phyloP scores from a whole-genome alignment of 2,329 filamentous ascomycete species.

The Colletotrichum plurivorum region DNA sequence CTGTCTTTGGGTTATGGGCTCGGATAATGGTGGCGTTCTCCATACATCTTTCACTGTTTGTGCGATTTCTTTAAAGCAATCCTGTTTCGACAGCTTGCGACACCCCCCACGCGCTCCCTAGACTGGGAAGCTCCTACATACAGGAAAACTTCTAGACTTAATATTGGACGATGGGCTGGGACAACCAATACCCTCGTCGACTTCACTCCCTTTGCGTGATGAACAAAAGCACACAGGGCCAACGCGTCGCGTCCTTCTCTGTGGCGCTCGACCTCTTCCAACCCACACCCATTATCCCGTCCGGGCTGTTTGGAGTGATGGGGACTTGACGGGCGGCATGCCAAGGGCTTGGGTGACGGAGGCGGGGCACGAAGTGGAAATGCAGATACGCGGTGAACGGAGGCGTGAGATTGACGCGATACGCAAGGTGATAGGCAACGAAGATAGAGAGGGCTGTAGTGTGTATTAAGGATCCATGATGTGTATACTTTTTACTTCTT shows the following conservation, averaged over 20 bases:
- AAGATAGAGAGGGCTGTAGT: slow-evolving; percentile 36
- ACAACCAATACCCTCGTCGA: slow-evolving; percentile 42
- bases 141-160: slow-evolving; percentile 60
- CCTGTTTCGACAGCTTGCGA: slow-evolving; percentile 36
- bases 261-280: slow-evolving; percentile 6
- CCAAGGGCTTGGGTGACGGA: slow-evolving; percentile 28
- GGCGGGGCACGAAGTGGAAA: slow-evolving; percentile 14
- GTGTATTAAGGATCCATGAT: slow-evolving; percentile 39
- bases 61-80: slow-evolving; percentile 38
- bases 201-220: slow-evolving; percentile 46
- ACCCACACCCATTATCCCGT: slow-evolving; percentile 12
- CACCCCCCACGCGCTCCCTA: slow-evolving; percentile 33
- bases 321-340: slow-evolving; percentile 18
- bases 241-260: slow-evolving; percentile 15
- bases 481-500: slow-evolving; percentile 28
- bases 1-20: slow-evolving; percentile 23
- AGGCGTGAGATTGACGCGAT: slow-evolving; percentile 23
- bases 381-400: slow-evolving; percentile 16
- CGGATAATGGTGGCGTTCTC: slow-evolving; percentile 42
- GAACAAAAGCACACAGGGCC: slow-evolving; percentile 31
- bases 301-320: slow-evolving; percentile 22
- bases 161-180: slow-evolving; percentile 49
- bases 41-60: slow-evolving; percentile 41
- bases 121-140: slow-evolving; percentile 50
- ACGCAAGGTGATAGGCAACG: slow-evolving; percentile 30